Evolutionary conservation across 352 stramenopile species (phyloP).

Genomic region (Globisporangium emineosum): DNA sequence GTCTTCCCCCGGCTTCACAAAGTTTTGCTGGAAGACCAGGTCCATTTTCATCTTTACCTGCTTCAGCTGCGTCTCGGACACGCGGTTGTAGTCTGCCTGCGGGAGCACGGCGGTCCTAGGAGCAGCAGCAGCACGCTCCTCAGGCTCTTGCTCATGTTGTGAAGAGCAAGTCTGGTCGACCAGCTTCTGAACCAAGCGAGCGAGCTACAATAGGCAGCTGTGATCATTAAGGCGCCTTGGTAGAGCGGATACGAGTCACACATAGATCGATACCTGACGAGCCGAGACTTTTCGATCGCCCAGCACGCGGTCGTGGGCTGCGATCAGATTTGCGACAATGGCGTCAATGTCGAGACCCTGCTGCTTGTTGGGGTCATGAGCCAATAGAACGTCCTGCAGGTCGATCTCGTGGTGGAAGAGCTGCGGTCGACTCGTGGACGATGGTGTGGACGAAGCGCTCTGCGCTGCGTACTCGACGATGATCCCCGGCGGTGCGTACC

Average conservation of each 20-base stretch:
- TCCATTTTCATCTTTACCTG: constrained; percentile 76
- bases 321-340: constrained; percentile 39
- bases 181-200: constrained; percentile 45
- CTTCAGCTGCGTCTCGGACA: constrained; percentile 68
- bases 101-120: constrained; percentile 25
- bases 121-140: background rate
- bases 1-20: constrained; percentile 47
- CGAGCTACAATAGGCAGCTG: constrained; percentile 26
- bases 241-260: too few species aligned
- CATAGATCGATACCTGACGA: constrained; percentile 28
- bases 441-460: too few species aligned
- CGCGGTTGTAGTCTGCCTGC: constrained; percentile 74
- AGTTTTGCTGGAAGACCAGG: constrained; percentile 59
- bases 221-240: too few species aligned
- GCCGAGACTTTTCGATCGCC: constrained; percentile 39
- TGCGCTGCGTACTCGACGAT: constrained; percentile 53
- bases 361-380: too few species aligned
- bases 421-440: constrained; percentile 16
- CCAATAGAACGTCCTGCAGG: constrained; percentile 23
- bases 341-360: constrained; percentile 17
- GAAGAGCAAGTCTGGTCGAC: constrained; percentile 24
- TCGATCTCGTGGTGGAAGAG: constrained; percentile 69
- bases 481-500: constrained; percentile 47
- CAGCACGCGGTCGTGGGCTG: constrained; percentile 37
- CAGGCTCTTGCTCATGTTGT: background rate